Evolutionary conservation across 75 land plant genomes (phyloP).

Genomic region (Cryptomeria japonica): DNA sequence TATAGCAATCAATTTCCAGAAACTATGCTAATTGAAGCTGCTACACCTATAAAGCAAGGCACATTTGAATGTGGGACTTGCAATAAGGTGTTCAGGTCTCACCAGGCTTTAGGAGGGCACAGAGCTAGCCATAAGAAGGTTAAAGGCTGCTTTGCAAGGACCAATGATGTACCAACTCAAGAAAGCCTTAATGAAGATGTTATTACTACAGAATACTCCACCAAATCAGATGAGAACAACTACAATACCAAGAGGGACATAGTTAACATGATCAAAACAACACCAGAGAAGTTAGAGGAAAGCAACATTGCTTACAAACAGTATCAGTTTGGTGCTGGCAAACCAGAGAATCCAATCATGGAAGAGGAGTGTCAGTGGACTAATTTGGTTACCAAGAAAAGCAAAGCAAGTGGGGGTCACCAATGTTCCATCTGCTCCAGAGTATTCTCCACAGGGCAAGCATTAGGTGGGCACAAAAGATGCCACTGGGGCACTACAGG

Average conservation of each 20-base stretch:
- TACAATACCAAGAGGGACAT: background rate
- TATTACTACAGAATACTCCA: too few relatives aligned
- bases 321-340: background rate
- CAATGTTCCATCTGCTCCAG: constrained; percentile 45
- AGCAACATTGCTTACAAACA: background rate
- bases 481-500: constrained; percentile 44
- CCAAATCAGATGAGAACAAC: constrained; percentile 11
- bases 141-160: constrained; percentile 19
- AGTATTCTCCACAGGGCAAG: constrained; percentile 52
- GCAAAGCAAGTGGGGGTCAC: constrained; percentile 26
- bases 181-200: background rate
- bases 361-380: background rate
- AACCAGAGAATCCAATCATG: background rate
- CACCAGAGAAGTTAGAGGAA: background rate
- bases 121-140: constrained; percentile 21
- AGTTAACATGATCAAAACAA: background rate
- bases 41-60: background rate
- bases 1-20: background rate
- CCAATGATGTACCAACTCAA: background rate
- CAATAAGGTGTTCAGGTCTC: constrained; percentile 18
- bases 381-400: background rate
- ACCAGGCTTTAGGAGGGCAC: constrained; percentile 22
- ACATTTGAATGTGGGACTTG: constrained; percentile 16
- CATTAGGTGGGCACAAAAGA: constrained; percentile 63
- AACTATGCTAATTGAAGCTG: background rate